Evolutionary conservation across 169 alveolate species (phyloP).

Genomic region (Ichthyophthirius multifiliis): DNA sequence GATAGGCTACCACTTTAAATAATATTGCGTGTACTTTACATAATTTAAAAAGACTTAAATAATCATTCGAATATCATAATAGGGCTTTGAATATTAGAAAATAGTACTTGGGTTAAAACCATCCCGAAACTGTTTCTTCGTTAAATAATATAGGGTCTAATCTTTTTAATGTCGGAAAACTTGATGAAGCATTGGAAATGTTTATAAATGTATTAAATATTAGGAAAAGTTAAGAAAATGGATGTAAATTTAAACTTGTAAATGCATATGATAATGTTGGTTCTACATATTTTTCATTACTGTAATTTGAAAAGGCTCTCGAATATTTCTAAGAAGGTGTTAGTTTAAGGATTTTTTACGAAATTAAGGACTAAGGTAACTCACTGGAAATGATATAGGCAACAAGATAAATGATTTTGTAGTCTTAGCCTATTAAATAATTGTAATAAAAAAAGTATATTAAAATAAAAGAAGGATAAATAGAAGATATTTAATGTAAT

Average conservation of each 20-base stretch:
- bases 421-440: background rate
- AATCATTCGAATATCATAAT: background rate
- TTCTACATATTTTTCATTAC: background rate
- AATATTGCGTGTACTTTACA: background rate
- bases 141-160: background rate
- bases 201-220: background rate
- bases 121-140: conserved; percentile 1
- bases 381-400: background rate
- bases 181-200: background rate
- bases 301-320: background rate
- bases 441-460: too few species aligned
- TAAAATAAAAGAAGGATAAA: background rate
- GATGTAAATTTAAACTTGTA: background rate
- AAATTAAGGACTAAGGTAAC: background rate
- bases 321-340: background rate
- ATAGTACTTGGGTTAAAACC: background rate
- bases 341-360: background rate
- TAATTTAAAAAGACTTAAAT: background rate
- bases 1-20: background rate
- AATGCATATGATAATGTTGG: conserved; percentile 1
- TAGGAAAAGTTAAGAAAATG: too few species aligned
- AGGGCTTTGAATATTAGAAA: background rate
- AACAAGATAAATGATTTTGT: too few species aligned
- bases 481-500: background rate
- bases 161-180: background rate